Conservation (phyloP, 2,329 filamentous ascomycete genomes). For the Aspergillus chevalieri region DNA sequence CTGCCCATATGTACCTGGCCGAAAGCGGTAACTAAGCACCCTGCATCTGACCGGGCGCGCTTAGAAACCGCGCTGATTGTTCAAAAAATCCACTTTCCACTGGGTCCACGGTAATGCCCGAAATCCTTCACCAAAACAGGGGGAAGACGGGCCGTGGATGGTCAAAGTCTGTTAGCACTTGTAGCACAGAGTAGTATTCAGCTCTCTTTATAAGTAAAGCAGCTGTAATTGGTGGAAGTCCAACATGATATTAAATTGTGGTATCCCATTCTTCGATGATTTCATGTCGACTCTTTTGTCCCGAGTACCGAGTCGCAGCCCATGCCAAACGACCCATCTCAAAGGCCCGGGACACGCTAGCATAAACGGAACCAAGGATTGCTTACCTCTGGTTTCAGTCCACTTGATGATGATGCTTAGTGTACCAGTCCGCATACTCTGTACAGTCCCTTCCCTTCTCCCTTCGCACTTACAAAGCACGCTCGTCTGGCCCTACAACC, state of each 20-base stretch:
- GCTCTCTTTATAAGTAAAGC: too few species aligned
- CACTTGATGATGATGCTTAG: background rate
- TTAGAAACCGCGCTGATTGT: background rate
- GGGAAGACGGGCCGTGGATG: slow-evolving; percentile 18
- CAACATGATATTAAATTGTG: too few species aligned
- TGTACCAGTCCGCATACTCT: background rate
- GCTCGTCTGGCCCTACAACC: too few species aligned
- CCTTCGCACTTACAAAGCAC: too few species aligned
- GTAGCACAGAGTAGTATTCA: too few species aligned
- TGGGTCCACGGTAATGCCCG: slow-evolving; percentile 17
- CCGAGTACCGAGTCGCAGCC: too few species aligned
- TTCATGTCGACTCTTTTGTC: too few species aligned
- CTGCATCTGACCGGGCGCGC: background rate
- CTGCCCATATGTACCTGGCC: background rate
- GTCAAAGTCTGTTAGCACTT: slow-evolving; percentile 5
- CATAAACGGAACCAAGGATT: background rate
- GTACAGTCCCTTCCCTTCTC: too few species aligned
- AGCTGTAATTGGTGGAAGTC: too few species aligned
- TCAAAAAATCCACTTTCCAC: background rate
- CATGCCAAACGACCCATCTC: background rate
- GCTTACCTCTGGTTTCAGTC: background rate
- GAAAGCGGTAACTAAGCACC: background rate
- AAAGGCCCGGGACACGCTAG: background rate
- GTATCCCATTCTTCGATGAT: too few species aligned
- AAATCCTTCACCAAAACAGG: slow-evolving; percentile 9